Percentiles rank a stretch among this genome's conserved stretches.
Evolutionary conservation across 805 yeast genomes (phyloP).

Genomic region (Wickerhamomyces queroliae): DNA sequence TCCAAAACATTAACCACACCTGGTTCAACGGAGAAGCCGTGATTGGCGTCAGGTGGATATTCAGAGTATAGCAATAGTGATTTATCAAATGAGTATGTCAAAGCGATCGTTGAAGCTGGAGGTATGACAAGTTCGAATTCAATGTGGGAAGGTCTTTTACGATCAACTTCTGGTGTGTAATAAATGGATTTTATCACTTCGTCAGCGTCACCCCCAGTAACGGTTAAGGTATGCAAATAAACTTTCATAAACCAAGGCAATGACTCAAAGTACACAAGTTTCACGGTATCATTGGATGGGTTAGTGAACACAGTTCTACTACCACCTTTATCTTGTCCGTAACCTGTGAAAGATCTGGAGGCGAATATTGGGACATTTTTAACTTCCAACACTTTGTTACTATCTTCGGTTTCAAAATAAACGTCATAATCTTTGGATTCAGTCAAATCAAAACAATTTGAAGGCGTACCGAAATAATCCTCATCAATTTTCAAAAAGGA

Average conservation of each 20-base stretch:
- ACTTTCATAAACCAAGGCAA: conserved; percentile 92
- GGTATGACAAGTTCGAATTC: conserved; percentile 68
- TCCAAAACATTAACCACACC: conserved; percentile 64
- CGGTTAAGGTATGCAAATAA: conserved; percentile 63
- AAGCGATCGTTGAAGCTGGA: conserved; percentile 47
- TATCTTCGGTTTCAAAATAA: conserved; percentile 33
- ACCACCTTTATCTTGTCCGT: conserved; percentile 89
- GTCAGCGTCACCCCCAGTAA: conserved; percentile 23
- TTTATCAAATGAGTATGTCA: conserved; percentile 82
- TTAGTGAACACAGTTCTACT: conserved; percentile 74
- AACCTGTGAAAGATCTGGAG: conserved; percentile 85
- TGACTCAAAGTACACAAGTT: conserved; percentile 66
- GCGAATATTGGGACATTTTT: conserved; percentile 60
- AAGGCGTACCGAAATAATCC: conserved; percentile 23
- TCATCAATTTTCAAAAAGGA: conserved; percentile 27
- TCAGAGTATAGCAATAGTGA: conserved; percentile 79
- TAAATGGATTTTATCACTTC: conserved; percentile 44
- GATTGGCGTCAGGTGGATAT: conserved; percentile 99
- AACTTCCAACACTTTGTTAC: conserved; percentile 34
- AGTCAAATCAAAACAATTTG: conserved; percentile 31
- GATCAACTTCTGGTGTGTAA: conserved; percentile 75
- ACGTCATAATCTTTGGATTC: conserved; percentile 23
- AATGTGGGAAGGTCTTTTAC: conserved; percentile 75
- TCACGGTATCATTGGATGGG: conserved; percentile 43
- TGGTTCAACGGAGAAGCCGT: conserved; percentile 93